These are phyloP conservation scores for Wickerhamiella pararugosa DNA, from an alignment of 1,139 yeast species.

Conservation along the genomic window DNA sequence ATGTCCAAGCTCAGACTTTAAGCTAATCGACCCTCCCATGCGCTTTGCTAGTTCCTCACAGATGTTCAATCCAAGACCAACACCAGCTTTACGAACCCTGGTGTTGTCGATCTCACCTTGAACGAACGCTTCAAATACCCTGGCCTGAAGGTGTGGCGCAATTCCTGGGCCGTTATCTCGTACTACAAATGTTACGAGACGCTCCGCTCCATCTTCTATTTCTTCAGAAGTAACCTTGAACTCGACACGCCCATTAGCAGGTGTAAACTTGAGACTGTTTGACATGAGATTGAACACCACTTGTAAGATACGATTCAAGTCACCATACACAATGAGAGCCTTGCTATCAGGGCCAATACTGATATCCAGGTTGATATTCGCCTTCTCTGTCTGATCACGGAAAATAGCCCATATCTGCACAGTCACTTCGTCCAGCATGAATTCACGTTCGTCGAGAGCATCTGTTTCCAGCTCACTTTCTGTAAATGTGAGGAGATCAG, in stretches of 20 bases:
- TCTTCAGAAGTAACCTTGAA: conserved; percentile 29
- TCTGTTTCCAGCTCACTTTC: conserved; percentile 80
- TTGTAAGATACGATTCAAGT: conserved; percentile 83
- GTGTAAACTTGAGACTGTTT: conserved; percentile 82
- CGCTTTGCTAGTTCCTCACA: conserved; percentile 81
- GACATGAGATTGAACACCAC: conserved; percentile 85
- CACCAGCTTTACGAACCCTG: conserved; percentile 87
- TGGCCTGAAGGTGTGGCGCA: conserved; percentile 62
- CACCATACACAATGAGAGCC: conserved; percentile 40
- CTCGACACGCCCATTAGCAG: conserved; percentile 67
- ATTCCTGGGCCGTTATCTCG: conserved; percentile 93
- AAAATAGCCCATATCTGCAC: conserved; percentile 79
- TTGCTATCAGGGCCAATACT: conserved; percentile 23
- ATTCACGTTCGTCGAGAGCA: conserved; percentile 68
- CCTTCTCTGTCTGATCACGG: conserved; percentile 67
- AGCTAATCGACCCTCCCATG: conserved; percentile 53
- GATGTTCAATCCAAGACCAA: conserved; percentile 86
- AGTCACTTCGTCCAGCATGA: conserved; percentile 57
- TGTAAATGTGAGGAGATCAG: conserved; percentile 79
- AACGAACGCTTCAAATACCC: conserved; percentile 89
- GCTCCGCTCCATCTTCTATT: conserved; percentile 1
- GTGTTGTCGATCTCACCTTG: conserved; percentile 86
- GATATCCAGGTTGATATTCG: conserved; percentile 37
- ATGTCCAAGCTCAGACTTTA: conserved; percentile 55
- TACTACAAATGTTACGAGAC: conserved; percentile 38